phyloP scores from a whole-genome alignment of 495 filamentous ascomycete species.

The Xylaria nigripes region DNA sequence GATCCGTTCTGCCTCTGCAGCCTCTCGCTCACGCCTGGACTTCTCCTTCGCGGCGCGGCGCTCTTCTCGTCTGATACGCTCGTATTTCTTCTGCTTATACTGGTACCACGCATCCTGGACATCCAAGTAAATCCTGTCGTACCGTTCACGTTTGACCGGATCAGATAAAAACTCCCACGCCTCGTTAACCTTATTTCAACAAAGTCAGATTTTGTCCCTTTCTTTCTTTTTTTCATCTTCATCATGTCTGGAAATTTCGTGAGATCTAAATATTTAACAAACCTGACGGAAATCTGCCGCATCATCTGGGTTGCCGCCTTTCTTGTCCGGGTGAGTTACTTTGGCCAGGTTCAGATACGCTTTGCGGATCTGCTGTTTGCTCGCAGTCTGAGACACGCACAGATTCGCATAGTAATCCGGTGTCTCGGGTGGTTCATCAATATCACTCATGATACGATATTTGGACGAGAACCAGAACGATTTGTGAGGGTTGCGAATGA shows the following conservation, averaged over 20 bases:
- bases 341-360: not conserved
- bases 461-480: too few relatives aligned
- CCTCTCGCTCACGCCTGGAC: not conserved
- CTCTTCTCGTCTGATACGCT: not conserved
- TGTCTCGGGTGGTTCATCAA: not conserved
- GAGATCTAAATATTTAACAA: not conserved
- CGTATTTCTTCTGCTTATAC: not conserved
- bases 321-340: not conserved
- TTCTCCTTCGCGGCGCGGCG: not conserved
- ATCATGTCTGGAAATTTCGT: too few relatives aligned
- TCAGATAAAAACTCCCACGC: not conserved
- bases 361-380: not conserved
- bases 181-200: not conserved
- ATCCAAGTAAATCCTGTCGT: not conserved
- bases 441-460: too few relatives aligned
- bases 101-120: not conserved
- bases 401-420: not conserved
- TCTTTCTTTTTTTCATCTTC: too few relatives aligned
- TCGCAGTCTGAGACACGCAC: not conserved
- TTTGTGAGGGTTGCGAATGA: too few relatives aligned
- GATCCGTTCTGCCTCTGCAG: not conserved
- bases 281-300: not conserved
- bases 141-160: not conserved
- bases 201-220: too few relatives aligned
- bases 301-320: not conserved